Conservation (phyloP, 116 monocot species). For the Iris pallida region DNA sequence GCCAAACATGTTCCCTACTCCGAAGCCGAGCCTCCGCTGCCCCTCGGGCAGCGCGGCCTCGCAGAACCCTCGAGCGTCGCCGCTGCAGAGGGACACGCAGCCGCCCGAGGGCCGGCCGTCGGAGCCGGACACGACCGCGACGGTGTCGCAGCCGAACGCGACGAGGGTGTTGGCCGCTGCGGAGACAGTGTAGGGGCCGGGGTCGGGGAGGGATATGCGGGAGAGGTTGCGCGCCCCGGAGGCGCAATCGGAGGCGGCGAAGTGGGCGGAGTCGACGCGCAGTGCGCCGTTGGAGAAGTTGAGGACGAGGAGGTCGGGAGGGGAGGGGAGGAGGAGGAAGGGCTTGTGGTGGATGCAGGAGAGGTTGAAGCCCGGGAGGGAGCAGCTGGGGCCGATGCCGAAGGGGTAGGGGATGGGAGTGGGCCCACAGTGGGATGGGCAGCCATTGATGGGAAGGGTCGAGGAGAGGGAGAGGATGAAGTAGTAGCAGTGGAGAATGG, state of each 20-base stretch:
- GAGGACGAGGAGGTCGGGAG: slow-evolving; percentile 10
- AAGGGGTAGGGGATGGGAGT: slow-evolving; percentile 17
- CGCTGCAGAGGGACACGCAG: slow-evolving; percentile 23
- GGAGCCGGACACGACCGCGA: slow-evolving; percentile 12
- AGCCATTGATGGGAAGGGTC: slow-evolving; percentile 8
- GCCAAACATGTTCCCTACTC: slow-evolving; percentile 20
- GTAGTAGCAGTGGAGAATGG: not conserved
- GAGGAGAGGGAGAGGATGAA: slow-evolving; percentile 2
- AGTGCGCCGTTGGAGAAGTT: slow-evolving; percentile 27
- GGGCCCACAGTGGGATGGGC: slow-evolving; percentile 16
- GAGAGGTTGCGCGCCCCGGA: slow-evolving; percentile 3
- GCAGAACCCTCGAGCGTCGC: slow-evolving; percentile 14
- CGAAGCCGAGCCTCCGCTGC: slow-evolving; percentile 5
- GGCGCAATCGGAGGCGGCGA: slow-evolving; percentile 24
- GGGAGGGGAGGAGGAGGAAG: too few relatives aligned
- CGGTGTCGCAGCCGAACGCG: slow-evolving; percentile 26
- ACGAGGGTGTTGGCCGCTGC: slow-evolving; percentile 21
- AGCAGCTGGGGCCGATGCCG: slow-evolving; percentile 23
- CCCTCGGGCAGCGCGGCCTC: slow-evolving; percentile 17
- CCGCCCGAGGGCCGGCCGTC: slow-evolving; percentile 14
- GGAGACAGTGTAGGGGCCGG: slow-evolving; percentile 18
- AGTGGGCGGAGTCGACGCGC: slow-evolving; percentile 21
- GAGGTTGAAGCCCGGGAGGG: slow-evolving; percentile 26
- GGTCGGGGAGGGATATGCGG: slow-evolving; percentile 14
- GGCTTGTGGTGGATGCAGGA: slow-evolving; percentile 11